Evolutionary conservation across 345 rosid species (phyloP), one percentile per base, ranked within the genome.

Genomic region (Pelargonium nanum): DNA sequence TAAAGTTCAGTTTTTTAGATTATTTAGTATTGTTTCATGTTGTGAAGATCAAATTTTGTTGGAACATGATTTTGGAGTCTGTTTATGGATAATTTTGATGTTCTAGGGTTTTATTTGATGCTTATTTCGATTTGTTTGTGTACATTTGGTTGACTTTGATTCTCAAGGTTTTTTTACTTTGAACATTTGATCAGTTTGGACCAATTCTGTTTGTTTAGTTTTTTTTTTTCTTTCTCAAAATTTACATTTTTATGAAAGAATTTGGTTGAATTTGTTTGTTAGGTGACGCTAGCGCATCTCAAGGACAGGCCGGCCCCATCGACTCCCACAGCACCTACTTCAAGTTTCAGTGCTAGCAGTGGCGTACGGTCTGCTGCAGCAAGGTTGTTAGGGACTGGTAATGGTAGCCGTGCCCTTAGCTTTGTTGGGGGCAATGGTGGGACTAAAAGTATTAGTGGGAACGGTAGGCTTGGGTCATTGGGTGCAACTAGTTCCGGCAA

Each of bases 391-490:
- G 96, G 99, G 28, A 67, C 80, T 19, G 77, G 97, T 60, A 94
- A 90, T 62, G 99, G 99, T 13, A 78, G 83, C 76, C 95, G 99
- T 65, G 75, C 96, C 1, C 89, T 86, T 69, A 73, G 93, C 72
- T 94, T 90, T 72, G 95, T 79, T 61, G 99, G 93, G 68, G 99
- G 95, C 51, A 91, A 86, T 80, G 97, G 96, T 66, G 96, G 99
- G 59, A 77, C 75, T 66, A 94, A 83, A 79, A n/a, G n/a, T n/a
- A 58, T 80, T 63, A 78, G 91, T 66, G 74, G 89, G 25, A 83
- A 74, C 70, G 77, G 89, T 20, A 86, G 92, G 75, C 83, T 91
- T 24, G 97, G 95, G 26, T 86, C 96, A 22, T 77, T 86, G 56
- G 84, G 95, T 50, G 76, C 83, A 59, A 81, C 93, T n/a, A 83